Evolutionary conservation across 83 land plant genomes (phyloP).

Genomic region (Picea mariana): DNA sequence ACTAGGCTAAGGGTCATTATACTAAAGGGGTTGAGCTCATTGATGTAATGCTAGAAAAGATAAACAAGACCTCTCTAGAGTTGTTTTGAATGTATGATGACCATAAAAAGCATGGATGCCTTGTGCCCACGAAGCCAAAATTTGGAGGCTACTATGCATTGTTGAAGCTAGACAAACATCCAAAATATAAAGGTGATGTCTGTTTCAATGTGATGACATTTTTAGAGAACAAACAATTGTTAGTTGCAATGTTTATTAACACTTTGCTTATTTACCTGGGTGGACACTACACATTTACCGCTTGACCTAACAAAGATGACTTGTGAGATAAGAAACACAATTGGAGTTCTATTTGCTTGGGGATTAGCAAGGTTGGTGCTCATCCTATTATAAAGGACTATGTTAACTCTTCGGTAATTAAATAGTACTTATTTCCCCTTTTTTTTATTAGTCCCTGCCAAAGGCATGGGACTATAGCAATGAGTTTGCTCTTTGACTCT

Average conservation of each 20-base stretch:
- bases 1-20: too few species aligned
- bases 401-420: neutral
- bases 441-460: too few species aligned
- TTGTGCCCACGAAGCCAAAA: conserved; percentile 70
- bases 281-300: conserved; percentile 97
- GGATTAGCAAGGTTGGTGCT: conserved; percentile 77
- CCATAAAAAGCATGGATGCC: conserved; percentile 73
- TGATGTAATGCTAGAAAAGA: too few species aligned
- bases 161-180: conserved; percentile 93
- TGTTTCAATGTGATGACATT: neutral
- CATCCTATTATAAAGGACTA: neutral
- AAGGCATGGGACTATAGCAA: too few species aligned
- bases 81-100: conserved; percentile 97
- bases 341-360: conserved; percentile 89
- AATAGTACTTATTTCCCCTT: neutral
- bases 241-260: conserved; percentile 3
- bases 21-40: too few species aligned
- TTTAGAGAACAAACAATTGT: neutral
- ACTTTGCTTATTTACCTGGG: conserved; percentile 43
- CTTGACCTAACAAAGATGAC: conserved; percentile 95
- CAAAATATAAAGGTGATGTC: conserved; percentile 83
- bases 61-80: conserved; percentile 44
- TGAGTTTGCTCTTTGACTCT: too few species aligned
- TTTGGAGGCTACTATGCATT: conserved; percentile 97
- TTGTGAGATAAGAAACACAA: conserved; percentile 69